phyloP scores from a whole-genome alignment of 768 basidiomycete species.

The Crassisporium funariophilum region DNA sequence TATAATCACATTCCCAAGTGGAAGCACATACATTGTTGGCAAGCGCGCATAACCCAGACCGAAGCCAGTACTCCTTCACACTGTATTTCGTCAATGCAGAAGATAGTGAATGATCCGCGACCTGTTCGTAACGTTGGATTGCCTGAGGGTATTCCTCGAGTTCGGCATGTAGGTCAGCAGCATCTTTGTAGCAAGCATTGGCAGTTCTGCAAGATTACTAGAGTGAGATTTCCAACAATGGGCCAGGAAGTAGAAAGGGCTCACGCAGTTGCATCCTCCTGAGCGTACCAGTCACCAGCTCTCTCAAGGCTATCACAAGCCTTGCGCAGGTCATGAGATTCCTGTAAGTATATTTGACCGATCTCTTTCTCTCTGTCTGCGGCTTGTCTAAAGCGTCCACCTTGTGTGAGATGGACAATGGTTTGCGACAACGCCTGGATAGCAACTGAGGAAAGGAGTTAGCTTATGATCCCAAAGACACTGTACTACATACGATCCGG shows the following conservation, averaged over 20 bases:
- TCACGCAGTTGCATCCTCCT: constrained; percentile 96
- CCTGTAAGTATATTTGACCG: constrained; percentile 89
- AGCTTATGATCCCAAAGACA: constrained; percentile 15
- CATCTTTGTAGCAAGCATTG: constrained; percentile 94
- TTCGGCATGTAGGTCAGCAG: constrained; percentile 92
- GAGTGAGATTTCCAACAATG: background rate
- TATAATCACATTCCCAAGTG: background rate
- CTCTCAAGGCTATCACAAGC: constrained; percentile 91
- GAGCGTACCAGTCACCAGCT: constrained; percentile 97
- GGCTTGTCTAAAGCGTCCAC: constrained; percentile 94
- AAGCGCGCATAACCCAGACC: constrained; percentile 82
- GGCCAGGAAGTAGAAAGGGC: constrained; percentile 32
- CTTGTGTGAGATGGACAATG: constrained; percentile 77
- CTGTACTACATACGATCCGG: constrained; percentile 67
- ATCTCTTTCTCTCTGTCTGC: constrained; percentile 99
- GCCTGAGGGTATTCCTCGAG: constrained; percentile 84
- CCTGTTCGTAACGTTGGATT: constrained; percentile 86
- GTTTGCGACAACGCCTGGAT: constrained; percentile 85
- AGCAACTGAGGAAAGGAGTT: constrained; percentile 61
- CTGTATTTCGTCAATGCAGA: constrained; percentile 95
- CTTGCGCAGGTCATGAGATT: constrained; percentile 73
- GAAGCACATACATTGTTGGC: constrained; percentile 72
- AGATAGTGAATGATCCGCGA: constrained; percentile 79
- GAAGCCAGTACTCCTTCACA: constrained; percentile 97
- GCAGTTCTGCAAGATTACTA: constrained; percentile 68